Evolutionary conservation across 208 protist genomes (phyloP).

Genomic region (Trypanosoma boissoni): DNA sequence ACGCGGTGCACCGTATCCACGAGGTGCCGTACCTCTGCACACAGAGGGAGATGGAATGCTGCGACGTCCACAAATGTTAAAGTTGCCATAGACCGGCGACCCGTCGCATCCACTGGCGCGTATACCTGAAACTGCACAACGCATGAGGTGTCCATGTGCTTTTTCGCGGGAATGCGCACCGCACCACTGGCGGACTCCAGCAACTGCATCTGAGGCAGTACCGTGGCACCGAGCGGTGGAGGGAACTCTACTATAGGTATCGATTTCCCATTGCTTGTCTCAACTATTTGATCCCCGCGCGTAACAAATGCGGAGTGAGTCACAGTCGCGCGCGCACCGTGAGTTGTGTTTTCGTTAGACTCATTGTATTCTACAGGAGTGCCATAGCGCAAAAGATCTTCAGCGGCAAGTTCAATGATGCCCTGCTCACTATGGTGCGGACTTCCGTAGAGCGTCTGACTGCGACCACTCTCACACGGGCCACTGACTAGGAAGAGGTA

Average conservation of each 20-base stretch:
- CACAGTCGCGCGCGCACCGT: conserved; percentile 47
- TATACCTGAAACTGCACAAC: conserved; percentile 88
- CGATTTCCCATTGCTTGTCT: conserved; percentile 53
- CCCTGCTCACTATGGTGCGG: conserved; percentile 78
- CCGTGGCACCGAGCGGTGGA: conserved; percentile 60
- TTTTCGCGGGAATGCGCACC: conserved; percentile 66
- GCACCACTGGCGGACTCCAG: conserved; percentile 46
- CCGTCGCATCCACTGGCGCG: conserved; percentile 59
- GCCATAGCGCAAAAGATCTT: conserved; percentile 40
- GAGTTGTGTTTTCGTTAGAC: conserved; percentile 3
- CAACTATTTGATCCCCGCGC: conserved; percentile 51
- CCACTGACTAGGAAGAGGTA: conserved; percentile 79
- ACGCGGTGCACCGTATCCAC: conserved; percentile 67
- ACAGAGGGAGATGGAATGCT: conserved; percentile 60
- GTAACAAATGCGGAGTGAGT: conserved; percentile 79
- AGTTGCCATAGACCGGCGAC: conserved; percentile 76
- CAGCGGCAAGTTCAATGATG: conserved; percentile 74
- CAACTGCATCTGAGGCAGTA: conserved; percentile 69
- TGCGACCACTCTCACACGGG: conserved; percentile 75
- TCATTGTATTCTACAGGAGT: background rate
- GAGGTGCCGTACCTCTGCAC: conserved; percentile 64
- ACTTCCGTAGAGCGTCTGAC: conserved; percentile 85
- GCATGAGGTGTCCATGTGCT: conserved; percentile 74
- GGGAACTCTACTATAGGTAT: conserved; percentile 74
- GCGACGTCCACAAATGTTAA: conserved; percentile 87